Percentiles rank a stretch among this genome's conserved stretches.
phyloP scores from a whole-genome alignment of 164 flowering plant genomes.

The Stephania cephalantha region DNA sequence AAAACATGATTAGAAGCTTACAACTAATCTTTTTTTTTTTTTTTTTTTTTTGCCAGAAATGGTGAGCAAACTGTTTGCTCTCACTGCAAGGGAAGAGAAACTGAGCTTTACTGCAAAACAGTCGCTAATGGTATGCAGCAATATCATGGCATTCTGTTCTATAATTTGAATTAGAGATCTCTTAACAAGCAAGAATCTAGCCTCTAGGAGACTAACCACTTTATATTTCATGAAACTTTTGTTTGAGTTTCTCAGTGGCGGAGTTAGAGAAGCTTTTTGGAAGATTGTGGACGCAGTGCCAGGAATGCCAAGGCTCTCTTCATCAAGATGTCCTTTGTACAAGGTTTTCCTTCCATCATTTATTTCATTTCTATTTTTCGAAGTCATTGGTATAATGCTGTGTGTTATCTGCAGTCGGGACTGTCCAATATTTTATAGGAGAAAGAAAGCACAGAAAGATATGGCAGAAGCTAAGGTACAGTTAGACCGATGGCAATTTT shows the following conservation, averaged over 20 bases:
- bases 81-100: slow-evolving; percentile 97
- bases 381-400: neutral
- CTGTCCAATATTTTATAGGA: slow-evolving; percentile 97
- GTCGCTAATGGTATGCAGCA: slow-evolving; percentile 81
- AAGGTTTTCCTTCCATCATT: slow-evolving; percentile 40
- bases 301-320: slow-evolving; percentile 98
- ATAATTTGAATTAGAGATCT: neutral
- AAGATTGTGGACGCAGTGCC: slow-evolving; percentile 98
- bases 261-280: slow-evolving; percentile 86
- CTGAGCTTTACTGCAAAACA: slow-evolving; percentile 88
- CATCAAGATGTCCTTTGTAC: slow-evolving; percentile 99
- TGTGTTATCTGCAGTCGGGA: slow-evolving; percentile 66
- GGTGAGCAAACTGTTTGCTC: slow-evolving; percentile 67
- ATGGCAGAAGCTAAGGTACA: slow-evolving; percentile 89
- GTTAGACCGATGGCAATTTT: slow-evolving; percentile 85
- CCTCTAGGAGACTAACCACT: neutral
- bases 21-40: neutral
- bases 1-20: neutral
- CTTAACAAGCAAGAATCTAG: neutral
- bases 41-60: slow-evolving; percentile 37
- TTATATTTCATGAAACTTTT: neutral
- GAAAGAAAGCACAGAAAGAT: slow-evolving; percentile 97
- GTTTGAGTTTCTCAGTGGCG: slow-evolving; percentile 39
- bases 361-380: neutral
- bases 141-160: neutral